Percentiles rank a stretch among this genome's conserved stretches.
phyloP scores from a whole-genome alignment of 106 monocot species.

The Posidonia australis region DNA sequence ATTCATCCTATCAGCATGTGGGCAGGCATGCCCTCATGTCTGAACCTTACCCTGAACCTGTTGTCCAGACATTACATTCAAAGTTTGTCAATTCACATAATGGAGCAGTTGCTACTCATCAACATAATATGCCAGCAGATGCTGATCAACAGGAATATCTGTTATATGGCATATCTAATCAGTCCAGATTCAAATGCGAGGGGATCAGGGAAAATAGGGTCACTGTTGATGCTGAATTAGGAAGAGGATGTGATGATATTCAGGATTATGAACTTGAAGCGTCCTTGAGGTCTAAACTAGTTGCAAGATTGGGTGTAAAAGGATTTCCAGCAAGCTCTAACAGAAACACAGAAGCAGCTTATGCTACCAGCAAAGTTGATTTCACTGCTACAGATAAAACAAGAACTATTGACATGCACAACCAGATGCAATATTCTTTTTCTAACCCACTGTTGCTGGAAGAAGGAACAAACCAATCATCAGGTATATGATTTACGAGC shows the following conservation, averaged over 20 bases:
- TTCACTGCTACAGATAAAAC: background rate
- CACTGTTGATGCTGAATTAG: conserved; percentile 12
- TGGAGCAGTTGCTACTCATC: background rate
- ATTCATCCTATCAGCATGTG: conserved; percentile 10
- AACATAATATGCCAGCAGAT: conserved; percentile 5
- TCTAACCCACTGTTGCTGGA: conserved; percentile 14
- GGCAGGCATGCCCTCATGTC: conserved; percentile 14
- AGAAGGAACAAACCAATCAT: conserved; percentile 2
- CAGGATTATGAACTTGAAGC: conserved; percentile 85
- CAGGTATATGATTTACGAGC: background rate
- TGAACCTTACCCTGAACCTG: conserved; percentile 23
- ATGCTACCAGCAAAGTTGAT: conserved; percentile 1
- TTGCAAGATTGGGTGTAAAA: conserved; percentile 40
- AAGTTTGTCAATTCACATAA: conserved; percentile 16
- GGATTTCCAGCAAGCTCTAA: conserved; percentile 19
- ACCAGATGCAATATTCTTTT: conserved; percentile 6
- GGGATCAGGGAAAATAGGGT: conserved; percentile 12
- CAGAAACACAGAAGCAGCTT: conserved; percentile 13
- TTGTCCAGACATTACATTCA: conserved; percentile 26
- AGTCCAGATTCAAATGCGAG: conserved; percentile 9
- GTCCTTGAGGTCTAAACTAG: conserved; percentile 65
- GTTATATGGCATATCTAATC: conserved; percentile 5
- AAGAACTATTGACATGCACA: background rate
- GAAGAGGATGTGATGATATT: conserved; percentile 20
- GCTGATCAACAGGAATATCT: background rate